Evolutionary conservation across 2,329 filamentous ascomycete genomes (phyloP).

Genomic region (Apiospora hydei): DNA sequence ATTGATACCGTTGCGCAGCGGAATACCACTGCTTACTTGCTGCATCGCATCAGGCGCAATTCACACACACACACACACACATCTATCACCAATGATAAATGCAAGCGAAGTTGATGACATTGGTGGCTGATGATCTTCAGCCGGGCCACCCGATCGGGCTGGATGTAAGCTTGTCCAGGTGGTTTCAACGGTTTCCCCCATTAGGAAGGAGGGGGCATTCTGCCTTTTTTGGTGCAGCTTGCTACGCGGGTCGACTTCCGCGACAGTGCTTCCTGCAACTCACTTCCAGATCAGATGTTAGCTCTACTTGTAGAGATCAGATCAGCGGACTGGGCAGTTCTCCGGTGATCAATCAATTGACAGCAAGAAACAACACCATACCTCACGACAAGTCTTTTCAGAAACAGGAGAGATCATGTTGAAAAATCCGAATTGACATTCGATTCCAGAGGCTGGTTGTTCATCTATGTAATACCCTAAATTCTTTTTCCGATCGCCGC

Average conservation of each 20-base stretch:
- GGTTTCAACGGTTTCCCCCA: slow-evolving; percentile 8
- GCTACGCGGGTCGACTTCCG: neutral
- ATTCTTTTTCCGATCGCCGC: neutral
- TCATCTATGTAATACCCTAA: slow-evolving; percentile 15
- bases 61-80: neutral
- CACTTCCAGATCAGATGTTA: neutral
- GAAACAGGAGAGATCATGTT: neutral
- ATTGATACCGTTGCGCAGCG: neutral
- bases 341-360: neutral
- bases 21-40: neutral
- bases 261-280: neutral
- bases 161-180: neutral
- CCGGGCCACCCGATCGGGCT: neutral
- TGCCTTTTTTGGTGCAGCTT: neutral
- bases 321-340: neutral
- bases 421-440: neutral
- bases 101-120: neutral
- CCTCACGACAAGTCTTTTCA: neutral
- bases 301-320: neutral
- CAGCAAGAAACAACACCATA: neutral
- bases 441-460: slow-evolving; percentile 12
- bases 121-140: neutral
- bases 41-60: neutral
- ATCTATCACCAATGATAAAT: neutral
- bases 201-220: slow-evolving; percentile 7